Percentiles rank a stretch among this genome's conserved stretches.
These are phyloP conservation scores for Beauveria varroae DNA, from an alignment of 2,329 filamentous ascomycete species.

Conservation along the genomic window DNA sequence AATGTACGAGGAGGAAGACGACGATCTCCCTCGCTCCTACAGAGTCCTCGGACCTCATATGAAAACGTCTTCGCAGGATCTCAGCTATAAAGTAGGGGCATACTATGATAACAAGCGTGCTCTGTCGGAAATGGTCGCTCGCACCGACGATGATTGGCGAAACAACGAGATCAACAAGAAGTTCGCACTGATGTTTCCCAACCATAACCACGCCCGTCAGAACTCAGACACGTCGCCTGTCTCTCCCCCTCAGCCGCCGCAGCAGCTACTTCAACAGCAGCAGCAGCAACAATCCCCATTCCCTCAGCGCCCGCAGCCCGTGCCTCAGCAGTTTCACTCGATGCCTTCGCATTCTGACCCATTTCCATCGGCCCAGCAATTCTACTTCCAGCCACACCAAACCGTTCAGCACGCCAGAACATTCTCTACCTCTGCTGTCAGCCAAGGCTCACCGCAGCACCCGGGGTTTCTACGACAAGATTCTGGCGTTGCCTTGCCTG, in stretches of 20 bases:
- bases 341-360: neutral
- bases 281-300: neutral
- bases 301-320: neutral
- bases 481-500: neutral
- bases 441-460: neutral
- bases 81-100: constrained; percentile 53
- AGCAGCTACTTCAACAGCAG: neutral
- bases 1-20: constrained; percentile 94
- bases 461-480: neutral
- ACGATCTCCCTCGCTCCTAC: constrained; percentile 64
- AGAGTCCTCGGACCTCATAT: constrained; percentile 55
- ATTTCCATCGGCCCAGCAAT: neutral
- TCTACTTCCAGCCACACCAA: neutral
- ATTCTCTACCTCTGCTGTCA: neutral
- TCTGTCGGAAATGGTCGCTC: constrained; percentile 33
- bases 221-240: neutral
- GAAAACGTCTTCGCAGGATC: constrained; percentile 50
- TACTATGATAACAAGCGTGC: constrained; percentile 35
- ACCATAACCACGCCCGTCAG: constrained; percentile 17
- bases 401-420: neutral
- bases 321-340: constrained; percentile 9
- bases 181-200: constrained; percentile 40
- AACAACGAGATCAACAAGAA: constrained; percentile 39
- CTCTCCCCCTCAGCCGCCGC: neutral
- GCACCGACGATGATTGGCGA: constrained; percentile 30